Evolutionary conservation across 177 flowering plant genomes (phyloP), one percentile per base, ranked within the genome.

Genomic region (Vitis hybrid): DNA sequence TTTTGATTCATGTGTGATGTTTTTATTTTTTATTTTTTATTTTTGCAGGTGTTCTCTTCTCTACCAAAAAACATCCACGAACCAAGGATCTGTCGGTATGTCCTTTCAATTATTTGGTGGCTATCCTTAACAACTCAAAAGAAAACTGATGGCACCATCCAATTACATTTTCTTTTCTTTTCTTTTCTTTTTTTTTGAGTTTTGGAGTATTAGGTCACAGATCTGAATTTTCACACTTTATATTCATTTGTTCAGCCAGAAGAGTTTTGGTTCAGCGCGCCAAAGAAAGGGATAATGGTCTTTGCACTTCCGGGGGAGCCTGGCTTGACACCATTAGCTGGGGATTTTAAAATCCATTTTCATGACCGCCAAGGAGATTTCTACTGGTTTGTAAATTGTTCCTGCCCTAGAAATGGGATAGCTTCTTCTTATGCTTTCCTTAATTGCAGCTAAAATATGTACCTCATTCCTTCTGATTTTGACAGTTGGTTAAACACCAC

Each of bases 301-400:
- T 95, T 95, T 83, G 93, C 99, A 56, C 78, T 95, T 69, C 99
- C 99, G 0, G 99, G 99, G 72, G 99, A 93, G 75, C 97, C 97
- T 76, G 99, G 99, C 69, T 77, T 95, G 71, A 78, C 97, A 17
- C 97, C 93, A 78, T 77, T 95, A 73, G 69, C 84, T 71, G 99
- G 99, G 27, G 99, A 95, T 81, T 95, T 95, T 80, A 95, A 93
- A 83, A 78, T 95, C 73, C 91, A 88, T 68, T 95, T 95, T 83
- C 99, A 92, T 77, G 99, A 95, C 56, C 90, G 93, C 32, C 97
- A 93, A 82, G 99, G 99, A 78, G 98, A 95, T 83, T 95, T 95
- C 71, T 95, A 95, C 83, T 93, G 90, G 99, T 93, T 35, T 21
- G 74, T 69, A 15, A 27, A 60, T 56, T 41, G 8, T 2, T 57